phyloP scores from a whole-genome alignment of 1,139 yeast species.

The Pneumocystis wakefieldiae region DNA sequence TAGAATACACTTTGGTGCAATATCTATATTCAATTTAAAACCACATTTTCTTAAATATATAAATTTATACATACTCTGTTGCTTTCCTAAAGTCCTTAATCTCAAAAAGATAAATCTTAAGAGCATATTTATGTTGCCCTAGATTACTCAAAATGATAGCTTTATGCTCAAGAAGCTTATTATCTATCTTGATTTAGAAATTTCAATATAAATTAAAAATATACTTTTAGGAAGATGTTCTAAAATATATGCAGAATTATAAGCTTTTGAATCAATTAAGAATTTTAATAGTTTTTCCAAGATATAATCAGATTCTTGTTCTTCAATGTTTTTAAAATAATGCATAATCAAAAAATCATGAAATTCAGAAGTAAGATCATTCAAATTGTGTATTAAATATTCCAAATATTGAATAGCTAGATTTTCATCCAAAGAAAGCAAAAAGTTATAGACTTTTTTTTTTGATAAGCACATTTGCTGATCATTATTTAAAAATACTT shows the following conservation, averaged over 20 bases:
- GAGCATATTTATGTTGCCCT: constrained; percentile 49
- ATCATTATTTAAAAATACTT: constrained; percentile 54
- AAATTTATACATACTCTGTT: constrained; percentile 34
- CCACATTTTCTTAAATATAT: neutral
- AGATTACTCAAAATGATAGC: constrained; percentile 46
- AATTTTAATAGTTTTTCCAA: constrained; percentile 11
- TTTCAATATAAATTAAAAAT: neutral
- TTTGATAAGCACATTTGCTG: constrained; percentile 47
- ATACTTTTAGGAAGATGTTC: constrained; percentile 20
- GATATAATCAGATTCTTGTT: constrained; percentile 1
- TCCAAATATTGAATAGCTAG: constrained; percentile 47
- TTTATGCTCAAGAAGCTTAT: constrained; percentile 29
- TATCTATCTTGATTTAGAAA: neutral
- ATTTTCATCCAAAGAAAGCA: constrained; percentile 20
- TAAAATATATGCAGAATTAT: constrained; percentile 25
- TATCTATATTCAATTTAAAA: constrained; percentile 34
- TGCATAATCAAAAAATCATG: constrained; percentile 43
- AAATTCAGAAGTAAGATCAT: constrained; percentile 32
- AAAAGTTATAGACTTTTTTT: constrained; percentile 37
- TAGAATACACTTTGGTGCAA: constrained; percentile 18
- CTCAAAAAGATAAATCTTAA: constrained; percentile 47
- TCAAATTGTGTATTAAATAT: constrained; percentile 34
- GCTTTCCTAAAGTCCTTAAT: constrained; percentile 45
- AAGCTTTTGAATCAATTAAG: constrained; percentile 18
- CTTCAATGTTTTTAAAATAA: constrained; percentile 31